Percentiles rank a stretch among this genome's conserved stretches.
phyloP scores from a whole-genome alignment of 352 stramenopile species.

The Globisporangium canariense region DNA sequence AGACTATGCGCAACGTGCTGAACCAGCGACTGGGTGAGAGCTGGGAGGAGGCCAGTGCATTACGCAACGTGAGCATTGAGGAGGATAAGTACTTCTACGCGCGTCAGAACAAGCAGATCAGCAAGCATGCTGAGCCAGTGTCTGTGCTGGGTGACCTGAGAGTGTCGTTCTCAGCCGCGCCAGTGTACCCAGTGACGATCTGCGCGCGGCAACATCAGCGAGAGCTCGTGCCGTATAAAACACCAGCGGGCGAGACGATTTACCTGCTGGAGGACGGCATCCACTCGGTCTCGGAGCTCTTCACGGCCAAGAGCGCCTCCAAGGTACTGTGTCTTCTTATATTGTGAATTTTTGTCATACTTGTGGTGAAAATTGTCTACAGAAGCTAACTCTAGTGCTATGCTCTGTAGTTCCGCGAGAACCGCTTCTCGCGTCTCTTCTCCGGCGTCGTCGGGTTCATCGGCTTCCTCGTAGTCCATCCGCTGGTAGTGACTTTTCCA shows the following conservation, averaged over 20 bases:
- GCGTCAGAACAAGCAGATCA: constrained; percentile 10
- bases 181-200: constrained; percentile 65
- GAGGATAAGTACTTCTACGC: constrained; percentile 58
- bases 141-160: constrained; percentile 54
- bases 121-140: constrained; percentile 4
- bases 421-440: constrained; percentile 64
- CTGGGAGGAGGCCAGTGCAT: constrained; percentile 37
- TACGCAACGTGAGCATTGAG: constrained; percentile 50
- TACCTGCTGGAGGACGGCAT: constrained; percentile 65
- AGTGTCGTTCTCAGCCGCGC: constrained; percentile 60
- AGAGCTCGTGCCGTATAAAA: constrained; percentile 39
- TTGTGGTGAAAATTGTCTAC: not conserved
- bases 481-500: constrained; percentile 21
- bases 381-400: not conserved
- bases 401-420: constrained; percentile 46
- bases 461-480: constrained; percentile 55
- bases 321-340: constrained; percentile 27
- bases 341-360: not conserved
- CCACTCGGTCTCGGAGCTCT: constrained; percentile 40
- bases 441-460: constrained; percentile 61
- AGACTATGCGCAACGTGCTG: constrained; percentile 56
- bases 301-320: constrained; percentile 36
- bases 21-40: constrained; percentile 37
- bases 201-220: constrained; percentile 44
- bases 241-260: constrained; percentile 37